Evolutionary conservation across 208 protist species (phyloP).

Genomic region (Acanthamoeba healyi): DNA sequence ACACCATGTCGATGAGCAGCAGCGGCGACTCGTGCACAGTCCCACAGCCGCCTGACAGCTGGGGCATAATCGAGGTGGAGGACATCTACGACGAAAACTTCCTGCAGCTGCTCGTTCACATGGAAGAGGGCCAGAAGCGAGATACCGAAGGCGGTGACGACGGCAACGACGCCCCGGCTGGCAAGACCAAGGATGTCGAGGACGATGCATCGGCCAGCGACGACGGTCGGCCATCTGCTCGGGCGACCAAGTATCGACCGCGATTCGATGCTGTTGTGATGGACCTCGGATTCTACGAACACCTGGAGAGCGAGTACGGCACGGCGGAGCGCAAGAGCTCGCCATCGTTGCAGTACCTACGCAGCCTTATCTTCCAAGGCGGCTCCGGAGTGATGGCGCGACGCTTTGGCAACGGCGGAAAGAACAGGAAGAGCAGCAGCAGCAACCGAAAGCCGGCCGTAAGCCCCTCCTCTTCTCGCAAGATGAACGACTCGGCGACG

Average conservation of each 20-base stretch:
- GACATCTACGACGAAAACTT: constrained; percentile 39
- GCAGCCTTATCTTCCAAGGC: constrained; percentile 12
- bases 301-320: constrained; percentile 18
- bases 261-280: constrained; percentile 31
- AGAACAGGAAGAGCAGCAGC: not conserved
- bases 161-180: not conserved
- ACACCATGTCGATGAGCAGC: not conserved
- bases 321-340: not conserved
- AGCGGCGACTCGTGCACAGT: not conserved
- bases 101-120: not conserved
- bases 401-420: not conserved
- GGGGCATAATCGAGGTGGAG: constrained; percentile 24
- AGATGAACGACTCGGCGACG: not conserved
- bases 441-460: not conserved
- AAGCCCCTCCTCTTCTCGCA: not conserved
- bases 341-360: constrained; percentile 13
- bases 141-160: not conserved
- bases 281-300: constrained; percentile 21
- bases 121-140: not conserved
- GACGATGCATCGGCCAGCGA: not conserved
- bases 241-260: not conserved
- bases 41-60: not conserved
- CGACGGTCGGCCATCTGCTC: not conserved
- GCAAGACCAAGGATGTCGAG: not conserved
- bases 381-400: not conserved